phyloP scores from a whole-genome alignment of 2,329 filamentous ascomycete species.

The Diaporthe sp. region DNA sequence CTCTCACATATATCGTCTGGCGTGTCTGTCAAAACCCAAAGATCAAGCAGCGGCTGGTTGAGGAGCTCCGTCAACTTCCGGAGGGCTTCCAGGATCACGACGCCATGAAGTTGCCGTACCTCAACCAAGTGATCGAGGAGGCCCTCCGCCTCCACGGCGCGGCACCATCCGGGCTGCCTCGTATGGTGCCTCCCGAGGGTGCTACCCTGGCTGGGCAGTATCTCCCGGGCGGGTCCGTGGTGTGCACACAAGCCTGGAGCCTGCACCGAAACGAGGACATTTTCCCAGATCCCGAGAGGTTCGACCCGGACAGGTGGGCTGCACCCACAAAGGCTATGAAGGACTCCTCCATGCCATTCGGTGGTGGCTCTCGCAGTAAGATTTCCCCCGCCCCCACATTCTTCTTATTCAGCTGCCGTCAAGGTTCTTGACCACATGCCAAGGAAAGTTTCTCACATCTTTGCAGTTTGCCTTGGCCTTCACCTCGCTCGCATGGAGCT shows the following conservation, averaged over 20 bases:
- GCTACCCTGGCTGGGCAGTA: constrained; percentile 54
- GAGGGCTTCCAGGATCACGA: constrained; percentile 49
- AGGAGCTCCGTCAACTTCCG: constrained; percentile 53
- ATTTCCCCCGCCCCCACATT: not conserved
- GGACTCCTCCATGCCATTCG: constrained; percentile 48
- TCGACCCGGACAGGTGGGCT: constrained; percentile 55
- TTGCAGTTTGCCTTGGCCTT: constrained; percentile 63
- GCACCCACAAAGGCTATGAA: constrained; percentile 48
- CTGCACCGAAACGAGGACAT: constrained; percentile 58
- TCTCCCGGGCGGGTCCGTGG: constrained; percentile 55
- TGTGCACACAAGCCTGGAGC: constrained; percentile 61
- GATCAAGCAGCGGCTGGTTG: constrained; percentile 50
- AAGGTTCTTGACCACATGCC: not conserved
- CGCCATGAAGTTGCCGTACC: constrained; percentile 54
- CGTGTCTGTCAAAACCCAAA: constrained; percentile 49
- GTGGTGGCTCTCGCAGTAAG: constrained; percentile 48
- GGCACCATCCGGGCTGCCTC: constrained; percentile 55
- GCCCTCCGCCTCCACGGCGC: constrained; percentile 59
- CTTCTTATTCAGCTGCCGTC: not conserved
- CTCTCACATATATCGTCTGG: constrained; percentile 63
- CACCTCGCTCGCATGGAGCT: constrained; percentile 69
- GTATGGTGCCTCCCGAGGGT: constrained; percentile 56
- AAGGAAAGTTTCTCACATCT: constrained; percentile 56
- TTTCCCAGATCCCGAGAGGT: constrained; percentile 56
- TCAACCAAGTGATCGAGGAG: constrained; percentile 61